Evolutionary conservation across 2,329 filamentous ascomycete species (phyloP).

Genomic region (Canariomyces notabilis): DNA sequence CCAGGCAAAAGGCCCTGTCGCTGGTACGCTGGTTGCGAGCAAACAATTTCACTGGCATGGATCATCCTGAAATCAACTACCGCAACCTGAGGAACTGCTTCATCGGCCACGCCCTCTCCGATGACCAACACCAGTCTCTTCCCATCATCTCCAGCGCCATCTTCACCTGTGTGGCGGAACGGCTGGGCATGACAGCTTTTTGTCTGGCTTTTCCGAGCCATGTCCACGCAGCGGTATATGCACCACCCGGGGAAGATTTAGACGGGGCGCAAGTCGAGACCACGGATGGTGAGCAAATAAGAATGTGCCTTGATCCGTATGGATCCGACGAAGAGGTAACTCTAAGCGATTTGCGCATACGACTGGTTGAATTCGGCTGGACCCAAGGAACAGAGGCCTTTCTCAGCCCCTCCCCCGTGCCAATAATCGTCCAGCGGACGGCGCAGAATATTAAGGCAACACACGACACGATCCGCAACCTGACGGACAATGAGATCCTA

Average conservation of each 20-base stretch:
- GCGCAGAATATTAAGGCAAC: slow-evolving; percentile 77
- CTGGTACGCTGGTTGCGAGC: slow-evolving; percentile 65
- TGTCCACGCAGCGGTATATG: slow-evolving; percentile 72
- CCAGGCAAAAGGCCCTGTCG: slow-evolving; percentile 61
- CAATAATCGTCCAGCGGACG: slow-evolving; percentile 68
- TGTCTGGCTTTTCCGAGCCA: slow-evolving; percentile 81
- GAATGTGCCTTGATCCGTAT: slow-evolving; percentile 84
- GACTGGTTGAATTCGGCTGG: slow-evolving; percentile 49
- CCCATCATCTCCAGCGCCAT: slow-evolving; percentile 85
- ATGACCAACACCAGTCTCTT: slow-evolving; percentile 69
- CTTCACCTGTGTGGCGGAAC: slow-evolving; percentile 72
- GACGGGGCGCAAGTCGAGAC: slow-evolving; percentile 37
- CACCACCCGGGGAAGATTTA: slow-evolving; percentile 55
- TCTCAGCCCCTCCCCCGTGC: slow-evolving; percentile 58
- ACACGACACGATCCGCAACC: slow-evolving; percentile 42
- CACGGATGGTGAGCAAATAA: slow-evolving; percentile 31
- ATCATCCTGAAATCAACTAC: slow-evolving; percentile 61
- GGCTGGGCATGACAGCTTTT: slow-evolving; percentile 68
- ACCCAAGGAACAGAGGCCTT: slow-evolving; percentile 43
- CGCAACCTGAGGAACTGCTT: slow-evolving; percentile 82
- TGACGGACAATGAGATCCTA: slow-evolving; percentile 33
- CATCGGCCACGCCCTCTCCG: slow-evolving; percentile 73
- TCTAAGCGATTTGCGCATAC: slow-evolving; percentile 50
- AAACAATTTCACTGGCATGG: slow-evolving; percentile 65
- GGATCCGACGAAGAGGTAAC: slow-evolving; percentile 63